Conservation (phyloP, 2,329 filamentous ascomycete genomes). For the Ascochyta clinopodiicola region DNA sequence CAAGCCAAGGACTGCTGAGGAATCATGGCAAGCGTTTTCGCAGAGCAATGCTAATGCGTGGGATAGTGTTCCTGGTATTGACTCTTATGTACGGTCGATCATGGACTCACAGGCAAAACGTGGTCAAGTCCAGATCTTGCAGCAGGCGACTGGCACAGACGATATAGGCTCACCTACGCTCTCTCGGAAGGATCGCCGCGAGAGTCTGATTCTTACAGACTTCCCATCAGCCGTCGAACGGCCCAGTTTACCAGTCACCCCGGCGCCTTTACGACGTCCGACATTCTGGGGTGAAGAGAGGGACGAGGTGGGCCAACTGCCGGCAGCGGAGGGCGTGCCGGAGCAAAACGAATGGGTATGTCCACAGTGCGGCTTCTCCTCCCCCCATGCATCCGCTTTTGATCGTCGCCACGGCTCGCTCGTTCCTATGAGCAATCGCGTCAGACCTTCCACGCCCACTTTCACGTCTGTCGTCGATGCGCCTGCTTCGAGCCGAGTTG, state of each 20-base stretch:
- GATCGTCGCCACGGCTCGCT: constrained; percentile 28
- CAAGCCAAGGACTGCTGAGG: constrained; percentile 48
- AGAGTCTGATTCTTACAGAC: constrained; percentile 77
- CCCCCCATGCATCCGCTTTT: constrained; percentile 41
- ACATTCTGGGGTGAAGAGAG: constrained; percentile 71
- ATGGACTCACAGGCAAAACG: constrained; percentile 65
- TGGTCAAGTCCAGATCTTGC: constrained; percentile 53
- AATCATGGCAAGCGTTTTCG: constrained; percentile 77
- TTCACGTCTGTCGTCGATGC: constrained; percentile 13
- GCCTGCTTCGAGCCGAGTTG: not conserved
- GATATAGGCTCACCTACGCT: constrained; percentile 44
- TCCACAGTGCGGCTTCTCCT: constrained; percentile 54
- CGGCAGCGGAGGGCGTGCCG: constrained; percentile 81
- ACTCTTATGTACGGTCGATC: constrained; percentile 81
- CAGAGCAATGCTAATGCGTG: constrained; percentile 76
- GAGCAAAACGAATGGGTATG: constrained; percentile 94
- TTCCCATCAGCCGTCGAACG: constrained; percentile 84
- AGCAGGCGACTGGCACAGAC: constrained; percentile 30
- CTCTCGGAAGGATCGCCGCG: constrained; percentile 50
- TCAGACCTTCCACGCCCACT: constrained; percentile 22
- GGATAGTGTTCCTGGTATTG: constrained; percentile 90
- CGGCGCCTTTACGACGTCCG: constrained; percentile 75
- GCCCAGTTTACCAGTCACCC: constrained; percentile 88
- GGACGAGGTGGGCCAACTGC: constrained; percentile 66
- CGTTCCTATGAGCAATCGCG: constrained; percentile 28